phyloP scores from a whole-genome alignment of 768 basidiomycete species.

The Boletus subparvulus region DNA sequence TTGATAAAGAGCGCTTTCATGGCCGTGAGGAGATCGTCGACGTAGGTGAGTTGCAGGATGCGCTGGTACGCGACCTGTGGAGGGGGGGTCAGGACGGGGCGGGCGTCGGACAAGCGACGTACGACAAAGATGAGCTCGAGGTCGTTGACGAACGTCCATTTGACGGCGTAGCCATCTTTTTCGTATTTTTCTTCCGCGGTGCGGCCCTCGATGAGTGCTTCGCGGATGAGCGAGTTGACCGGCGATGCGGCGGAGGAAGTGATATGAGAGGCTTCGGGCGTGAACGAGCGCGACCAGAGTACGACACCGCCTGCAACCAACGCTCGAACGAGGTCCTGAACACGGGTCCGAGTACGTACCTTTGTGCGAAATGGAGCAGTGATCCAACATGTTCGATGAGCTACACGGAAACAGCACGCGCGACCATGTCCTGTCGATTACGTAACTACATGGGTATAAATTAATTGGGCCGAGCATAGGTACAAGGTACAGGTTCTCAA shows the following conservation, averaged over 20 bases:
- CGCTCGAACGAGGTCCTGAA: slow-evolving; percentile 5
- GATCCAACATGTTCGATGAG: slow-evolving; percentile 74
- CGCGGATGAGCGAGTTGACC: slow-evolving; percentile 84
- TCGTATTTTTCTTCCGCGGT: slow-evolving; percentile 83
- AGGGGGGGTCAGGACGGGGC: neutral
- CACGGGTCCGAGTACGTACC: slow-evolving; percentile 44
- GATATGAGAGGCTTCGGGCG: slow-evolving; percentile 74
- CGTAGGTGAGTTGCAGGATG: slow-evolving; percentile 91
- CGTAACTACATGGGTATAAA: slow-evolving; percentile 10
- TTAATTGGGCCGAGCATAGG: neutral
- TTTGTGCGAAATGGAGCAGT: slow-evolving; percentile 94
- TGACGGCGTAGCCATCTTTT: slow-evolving; percentile 90
- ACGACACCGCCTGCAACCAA: slow-evolving; percentile 74
- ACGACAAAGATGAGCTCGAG: slow-evolving; percentile 97
- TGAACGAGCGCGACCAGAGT: slow-evolving; percentile 94
- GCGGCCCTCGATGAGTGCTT: slow-evolving; percentile 89
- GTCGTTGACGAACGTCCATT: slow-evolving; percentile 94
- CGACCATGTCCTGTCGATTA: neutral
- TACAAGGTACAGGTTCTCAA: slow-evolving; percentile 4
- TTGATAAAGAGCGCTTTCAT: slow-evolving; percentile 85
- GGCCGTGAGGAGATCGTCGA: slow-evolving; percentile 80
- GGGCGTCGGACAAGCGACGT: slow-evolving; percentile 29
- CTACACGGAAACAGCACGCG: neutral
- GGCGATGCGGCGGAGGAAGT: slow-evolving; percentile 74
- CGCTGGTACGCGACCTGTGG: slow-evolving; percentile 92